Evolutionary conservation across 129 eudicot genomes (phyloP), one percentile per base, ranked within the genome.

Genomic region (Artemisia argyi): DNA sequence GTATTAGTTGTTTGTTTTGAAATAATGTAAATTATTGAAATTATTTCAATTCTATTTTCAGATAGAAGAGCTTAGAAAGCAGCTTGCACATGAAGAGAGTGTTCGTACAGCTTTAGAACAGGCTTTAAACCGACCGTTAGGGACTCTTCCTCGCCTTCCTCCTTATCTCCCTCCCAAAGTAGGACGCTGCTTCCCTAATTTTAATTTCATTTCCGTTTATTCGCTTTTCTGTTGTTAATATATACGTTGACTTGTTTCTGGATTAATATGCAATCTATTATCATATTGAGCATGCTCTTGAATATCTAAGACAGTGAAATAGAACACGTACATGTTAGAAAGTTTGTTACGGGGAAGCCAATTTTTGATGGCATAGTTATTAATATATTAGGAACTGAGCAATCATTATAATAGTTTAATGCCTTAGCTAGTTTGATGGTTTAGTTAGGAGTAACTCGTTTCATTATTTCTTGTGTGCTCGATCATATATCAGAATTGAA

Each of bases 81-180:
- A 68, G 82, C 97, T 92, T 64, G 77, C 80, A 42, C 96, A 85
- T 5, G 96, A 89, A 80, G 94, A 89, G 70, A 86, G 87, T 78
- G 89, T 92, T 50, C 97, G 81, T 46, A 74, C 84, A 76, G 95
- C 96, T 55, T 78, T 92, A 69, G 91, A 86, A 75, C 79, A 91
- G 77, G 96, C 91, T 18, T 86, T 92, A 35, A 85, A 81, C 14
- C 76, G 89, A 68, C 95, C 94, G 15, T 51, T 86, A 61, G 94
- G 91, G 49, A 77, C 85, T 67, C 91, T 86, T 57, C 96, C 94
- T 75, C 87, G 88, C 24, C 94, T 92, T 61, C 89, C 96, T 51
- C 89, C 89, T 14, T 81, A 84, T 84, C 97, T 92, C 46, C 91
- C 94, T 46, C 83, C 87, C 1, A 53, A 2, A 74, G 80, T 76